Evolutionary conservation across 2,329 filamentous ascomycete genomes (phyloP), one percentile per base, ranked within the genome.

Genomic region (Cordyceps pruinosa): DNA sequence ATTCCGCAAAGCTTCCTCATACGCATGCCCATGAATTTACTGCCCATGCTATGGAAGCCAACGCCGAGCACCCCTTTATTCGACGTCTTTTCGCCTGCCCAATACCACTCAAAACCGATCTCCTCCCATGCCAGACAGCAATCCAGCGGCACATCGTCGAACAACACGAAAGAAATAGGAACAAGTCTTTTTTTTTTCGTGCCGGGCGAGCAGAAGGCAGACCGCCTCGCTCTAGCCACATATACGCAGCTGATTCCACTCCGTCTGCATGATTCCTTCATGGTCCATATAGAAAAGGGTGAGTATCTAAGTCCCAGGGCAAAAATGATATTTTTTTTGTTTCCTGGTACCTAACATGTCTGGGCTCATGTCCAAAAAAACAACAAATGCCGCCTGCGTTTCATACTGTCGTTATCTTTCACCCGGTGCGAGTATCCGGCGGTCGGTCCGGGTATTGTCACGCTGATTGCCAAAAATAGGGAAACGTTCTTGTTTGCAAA

Each of bases 291-390:
- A 42, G 17, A 19, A 8, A 50, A 57, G 54, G n/a, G 54, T 44
- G 39, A 39, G 35, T 37, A n/a, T 50, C 37, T 44, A 37, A 17
- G 46, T 46, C 21, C 28, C 41, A 39, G 25, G 9, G 28, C 23
- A 7, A 15, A n/a, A n/a, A n/a, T n/a, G n/a, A n/a, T n/a, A n/a
- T n/a, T n/a, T n/a, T n/a, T n/a, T n/a, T n/a, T 17, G 23, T 17
- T 37, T 3, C 30, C 47, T 47, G 26, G 44, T 47, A 50, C n/a
- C 46, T 41, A 45, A 45, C 54, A 50, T 51, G 46, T 45, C 46
- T 57, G 46, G 47, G 46, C 54, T 50, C 54, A 44, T 57, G 46
- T 44, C 47, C 54, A 44, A 57, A 26, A 57, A 26, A 56, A 55
- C n/a, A 55, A 47, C 39, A 41, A 46, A 39, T 48, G 34, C 45